Evolutionary conservation across 331 rosid genomes (phyloP).

Genomic region (Acacia pycnantha): DNA sequence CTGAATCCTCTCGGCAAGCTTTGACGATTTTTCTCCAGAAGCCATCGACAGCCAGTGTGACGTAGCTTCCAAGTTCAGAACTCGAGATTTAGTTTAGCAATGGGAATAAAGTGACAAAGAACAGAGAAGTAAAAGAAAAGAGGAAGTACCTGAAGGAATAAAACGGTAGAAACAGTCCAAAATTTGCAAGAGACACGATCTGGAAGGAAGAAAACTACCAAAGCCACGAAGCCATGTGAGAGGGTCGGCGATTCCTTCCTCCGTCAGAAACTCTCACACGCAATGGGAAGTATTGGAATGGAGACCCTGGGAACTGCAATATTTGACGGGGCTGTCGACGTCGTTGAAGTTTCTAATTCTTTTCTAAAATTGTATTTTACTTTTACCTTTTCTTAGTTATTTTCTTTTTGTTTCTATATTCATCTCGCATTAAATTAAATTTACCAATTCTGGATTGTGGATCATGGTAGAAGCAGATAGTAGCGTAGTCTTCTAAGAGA

Average conservation of each 20-base stretch:
- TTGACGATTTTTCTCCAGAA: not conserved
- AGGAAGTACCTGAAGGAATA: conserved; percentile 10
- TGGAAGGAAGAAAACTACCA: conserved; percentile 14
- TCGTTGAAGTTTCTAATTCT: not conserved
- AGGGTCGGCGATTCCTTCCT: conserved; percentile 12
- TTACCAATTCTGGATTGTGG: too few species aligned
- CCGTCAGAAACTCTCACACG: not conserved
- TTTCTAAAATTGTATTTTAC: not conserved
- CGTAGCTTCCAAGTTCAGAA: conserved; percentile 37
- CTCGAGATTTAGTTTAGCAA: conserved; percentile 21
- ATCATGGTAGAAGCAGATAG: too few species aligned
- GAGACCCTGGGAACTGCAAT: not conserved
- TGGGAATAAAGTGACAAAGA: conserved; percentile 21
- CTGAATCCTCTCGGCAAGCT: not conserved
- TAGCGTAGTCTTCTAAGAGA: too few species aligned
- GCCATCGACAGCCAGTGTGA: not conserved
- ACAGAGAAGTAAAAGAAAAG: conserved; percentile 1
- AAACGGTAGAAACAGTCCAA: conserved; percentile 39
- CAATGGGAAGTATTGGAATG: not conserved
- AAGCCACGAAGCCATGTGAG: not conserved
- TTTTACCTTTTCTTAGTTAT: not conserved
- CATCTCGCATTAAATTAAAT: not conserved
- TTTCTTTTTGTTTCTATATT: not conserved
- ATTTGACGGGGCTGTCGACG: not conserved
- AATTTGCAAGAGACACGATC: conserved; percentile 41